Conservation (phyloP, 345 rosid species). For the Citrus hindsii region DNA sequence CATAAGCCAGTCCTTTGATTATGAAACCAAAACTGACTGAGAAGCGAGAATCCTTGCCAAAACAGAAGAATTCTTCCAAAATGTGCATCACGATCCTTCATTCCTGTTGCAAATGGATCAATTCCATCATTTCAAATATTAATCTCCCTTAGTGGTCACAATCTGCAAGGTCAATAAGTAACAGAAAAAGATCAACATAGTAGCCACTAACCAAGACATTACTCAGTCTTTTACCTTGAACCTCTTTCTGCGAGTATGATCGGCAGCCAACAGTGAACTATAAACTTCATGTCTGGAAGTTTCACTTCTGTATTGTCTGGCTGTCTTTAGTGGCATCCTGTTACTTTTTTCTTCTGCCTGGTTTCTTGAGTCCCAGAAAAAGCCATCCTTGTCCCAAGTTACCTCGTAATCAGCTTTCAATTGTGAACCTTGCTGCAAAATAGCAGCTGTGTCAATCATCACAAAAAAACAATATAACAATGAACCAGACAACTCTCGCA, state of each 20-base stretch:
- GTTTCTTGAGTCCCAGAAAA: slow-evolving; percentile 56
- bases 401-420: slow-evolving; percentile 80
- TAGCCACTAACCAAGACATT: neutral
- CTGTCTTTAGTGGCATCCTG: slow-evolving; percentile 25
- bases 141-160: neutral
- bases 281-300: slow-evolving; percentile 32
- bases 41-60: neutral
- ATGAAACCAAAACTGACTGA: neutral
- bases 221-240: slow-evolving; percentile 57
- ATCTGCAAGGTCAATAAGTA: neutral
- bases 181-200: neutral
- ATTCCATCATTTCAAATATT: neutral
- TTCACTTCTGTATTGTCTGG: slow-evolving; percentile 37
- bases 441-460: slow-evolving; percentile 2
- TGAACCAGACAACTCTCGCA: neutral
- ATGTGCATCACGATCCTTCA: neutral
- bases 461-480: slow-evolving; percentile 1
- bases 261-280: slow-evolving; percentile 32
- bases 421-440: slow-evolving; percentile 76
- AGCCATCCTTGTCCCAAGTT: slow-evolving; percentile 75
- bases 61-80: neutral
- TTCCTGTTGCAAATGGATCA: slow-evolving; percentile 10
- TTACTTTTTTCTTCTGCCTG: slow-evolving; percentile 36
- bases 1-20: neutral
- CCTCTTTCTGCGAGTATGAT: slow-evolving; percentile 66